Evolutionary conservation across 371 early-diverging fungal genomes (phyloP), one percentile per base, ranked within the genome.

Genomic region (Zychaea mexicana): DNA sequence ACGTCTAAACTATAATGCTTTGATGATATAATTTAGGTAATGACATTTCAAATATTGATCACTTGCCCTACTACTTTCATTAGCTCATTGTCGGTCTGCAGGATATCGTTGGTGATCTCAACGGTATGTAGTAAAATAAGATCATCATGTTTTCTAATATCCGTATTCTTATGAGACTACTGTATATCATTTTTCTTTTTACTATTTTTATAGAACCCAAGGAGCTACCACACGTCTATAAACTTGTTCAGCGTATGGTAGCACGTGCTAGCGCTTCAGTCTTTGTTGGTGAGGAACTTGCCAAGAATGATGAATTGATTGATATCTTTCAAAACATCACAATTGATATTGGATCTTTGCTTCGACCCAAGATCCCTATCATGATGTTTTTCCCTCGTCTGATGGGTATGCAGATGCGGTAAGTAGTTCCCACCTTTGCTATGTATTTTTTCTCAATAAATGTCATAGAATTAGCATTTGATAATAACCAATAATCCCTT

Each of bases 241-340:
- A 27, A 21, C 42, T 65, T 15, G 57, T 70, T 31, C 65, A 65
- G 15, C 59, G 62, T 13, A 65, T 62, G 58, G 62, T 70, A 5
- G 65, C 66, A 21, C 60, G 54, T 21, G 66, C 70, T 12, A 62
- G 62, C 47, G 72, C 68, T 7, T 39, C 72, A 10, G 60, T 68
- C 6, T 72, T 72, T 60, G 68, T 64, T 2, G 72, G 72, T 9
- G 52, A 39, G 0, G 60, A 65, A 13, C 56, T 72, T 7, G 26
- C 52, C 46, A 60, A 68, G 19, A 33, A 68, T 38, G 6, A 22
- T 19, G 38, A 54, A 7, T 56, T 72, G 12, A 54, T 72, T 39
- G 66, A 63, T 27, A 57, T 58, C 33, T 72, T 72, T 63, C 65
- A 72, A 49, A 67, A 68, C 24, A 58, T 72, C 38, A 65, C 65